Evolutionary conservation across 345 rosid genomes (phyloP).

Genomic region (rapeseed (Brassica napus)): DNA sequence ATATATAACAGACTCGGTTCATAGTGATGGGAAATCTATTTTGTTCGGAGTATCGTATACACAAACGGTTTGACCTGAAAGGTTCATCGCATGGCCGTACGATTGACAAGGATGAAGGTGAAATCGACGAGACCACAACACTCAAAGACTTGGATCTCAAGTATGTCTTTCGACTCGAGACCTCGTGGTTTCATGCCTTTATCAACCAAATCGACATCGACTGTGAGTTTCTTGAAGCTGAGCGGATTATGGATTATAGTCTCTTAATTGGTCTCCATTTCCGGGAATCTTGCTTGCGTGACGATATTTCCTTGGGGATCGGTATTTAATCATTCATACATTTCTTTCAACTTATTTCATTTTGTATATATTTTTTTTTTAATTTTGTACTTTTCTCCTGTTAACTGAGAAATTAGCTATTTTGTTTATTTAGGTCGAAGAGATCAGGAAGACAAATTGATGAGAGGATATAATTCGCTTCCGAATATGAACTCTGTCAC

Average conservation of each 20-base stretch:
- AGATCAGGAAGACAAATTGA: constrained; percentile 45
- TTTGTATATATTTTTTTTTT: background rate
- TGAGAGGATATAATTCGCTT: constrained; percentile 62
- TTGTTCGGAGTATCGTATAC: constrained; percentile 64
- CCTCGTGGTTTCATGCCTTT: constrained; percentile 61
- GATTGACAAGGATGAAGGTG: constrained; percentile 53
- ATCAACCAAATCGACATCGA: constrained; percentile 65
- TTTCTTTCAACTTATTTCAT: background rate
- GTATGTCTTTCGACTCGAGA: constrained; percentile 54
- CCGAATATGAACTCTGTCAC: constrained; percentile 64
- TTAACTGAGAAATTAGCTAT: background rate
- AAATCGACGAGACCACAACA: constrained; percentile 64
- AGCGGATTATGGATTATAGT: constrained; percentile 72
- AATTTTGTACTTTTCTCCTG: background rate
- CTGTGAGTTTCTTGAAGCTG: constrained; percentile 70
- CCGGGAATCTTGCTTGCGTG: constrained; percentile 36
- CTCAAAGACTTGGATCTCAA: constrained; percentile 78
- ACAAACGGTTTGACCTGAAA: constrained; percentile 68
- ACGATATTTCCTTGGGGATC: constrained; percentile 43
- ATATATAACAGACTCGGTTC: constrained; percentile 53
- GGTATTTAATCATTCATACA: constrained; percentile 22
- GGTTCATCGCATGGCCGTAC: constrained; percentile 76
- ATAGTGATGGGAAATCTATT: constrained; percentile 71
- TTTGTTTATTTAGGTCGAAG: constrained; percentile 37
- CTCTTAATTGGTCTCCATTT: constrained; percentile 72